These are phyloP conservation scores for Entonaema liquescens DNA, from an alignment of 495 filamentous ascomycete species.

Conservation along the genomic window DNA sequence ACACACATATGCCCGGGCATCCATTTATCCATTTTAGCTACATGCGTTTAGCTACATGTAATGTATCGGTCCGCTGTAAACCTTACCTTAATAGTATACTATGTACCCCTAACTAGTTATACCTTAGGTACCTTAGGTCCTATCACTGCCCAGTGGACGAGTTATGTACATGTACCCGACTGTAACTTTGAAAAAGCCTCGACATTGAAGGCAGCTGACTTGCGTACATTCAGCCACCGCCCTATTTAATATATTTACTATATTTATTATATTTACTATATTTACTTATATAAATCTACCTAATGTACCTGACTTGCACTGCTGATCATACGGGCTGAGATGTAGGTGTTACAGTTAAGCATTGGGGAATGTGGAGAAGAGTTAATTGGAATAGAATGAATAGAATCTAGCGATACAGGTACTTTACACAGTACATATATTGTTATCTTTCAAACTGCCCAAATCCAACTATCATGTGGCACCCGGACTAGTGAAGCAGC, in stretches of 20 bases:
- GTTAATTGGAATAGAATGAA: not conserved
- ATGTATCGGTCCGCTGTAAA: not conserved
- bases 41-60: not conserved
- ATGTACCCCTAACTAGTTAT: not conserved
- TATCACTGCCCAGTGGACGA: not conserved
- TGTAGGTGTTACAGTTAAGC: not conserved
- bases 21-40: not conserved
- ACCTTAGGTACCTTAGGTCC: not conserved
- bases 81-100: not conserved
- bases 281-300: too few species aligned
- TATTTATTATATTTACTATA: not conserved
- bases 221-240: not conserved
- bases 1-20: not conserved
- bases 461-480: not conserved
- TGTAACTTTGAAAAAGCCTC: not conserved
- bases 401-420: not conserved
- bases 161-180: not conserved
- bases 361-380: constrained; percentile 1
- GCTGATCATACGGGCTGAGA: not conserved
- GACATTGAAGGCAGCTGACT: too few species aligned
- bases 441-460: not conserved
- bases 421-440: not conserved
- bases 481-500: not conserved
- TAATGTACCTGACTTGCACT: not conserved
- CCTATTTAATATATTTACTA: not conserved